Evolutionary conservation across 306 rosid species (phyloP), one percentile per base, ranked within the genome.

Genomic region (Hippophae rhamnoides): DNA sequence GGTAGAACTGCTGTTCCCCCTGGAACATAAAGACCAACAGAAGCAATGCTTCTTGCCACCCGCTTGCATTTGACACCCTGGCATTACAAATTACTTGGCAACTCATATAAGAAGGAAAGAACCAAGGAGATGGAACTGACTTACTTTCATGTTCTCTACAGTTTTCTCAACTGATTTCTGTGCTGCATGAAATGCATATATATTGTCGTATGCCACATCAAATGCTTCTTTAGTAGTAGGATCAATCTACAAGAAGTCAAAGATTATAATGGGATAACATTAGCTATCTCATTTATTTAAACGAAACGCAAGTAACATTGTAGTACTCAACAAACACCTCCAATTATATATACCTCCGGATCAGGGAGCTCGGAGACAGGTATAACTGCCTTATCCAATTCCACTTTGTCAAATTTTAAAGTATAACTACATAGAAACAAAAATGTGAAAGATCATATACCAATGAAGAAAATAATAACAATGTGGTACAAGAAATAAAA

Each of bases 1-100:
- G 99, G 99, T 76, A 92, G 73, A 43, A 92, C 95, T 73, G 99
- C 99, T 71, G 96, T 88, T 69, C 99, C 99, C 65, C 99, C 99
- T 42, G 99, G 99, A 80, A 87, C 92, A 65, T 92, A 92, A 72
- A 92, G 86, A 76, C 99, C 99, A 54, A 92, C 99, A 69, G 99
- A 87, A 64, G 81, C 76, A 64, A 92, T 92, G 82, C 96, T 71
- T 85, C 99, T 83, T 18, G 99, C 89, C 62, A 92, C 95, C 61
- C 93, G 81, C 82, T 87, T 92, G 86, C 99, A 92, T 72, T 70
- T 84, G 67, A 92, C 99, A 31, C 99, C 99, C 99, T 87, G 84
- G 54, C 61, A 79, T 66, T 49, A 12, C 8, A 6, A 52, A 42
- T 60, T 54, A n/a, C 43, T 23, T 40, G 47, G 10, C 41, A 40